phyloP scores from a whole-genome alignment of 1,284 basidiomycete genomes.

The Athelia psychrophila region DNA sequence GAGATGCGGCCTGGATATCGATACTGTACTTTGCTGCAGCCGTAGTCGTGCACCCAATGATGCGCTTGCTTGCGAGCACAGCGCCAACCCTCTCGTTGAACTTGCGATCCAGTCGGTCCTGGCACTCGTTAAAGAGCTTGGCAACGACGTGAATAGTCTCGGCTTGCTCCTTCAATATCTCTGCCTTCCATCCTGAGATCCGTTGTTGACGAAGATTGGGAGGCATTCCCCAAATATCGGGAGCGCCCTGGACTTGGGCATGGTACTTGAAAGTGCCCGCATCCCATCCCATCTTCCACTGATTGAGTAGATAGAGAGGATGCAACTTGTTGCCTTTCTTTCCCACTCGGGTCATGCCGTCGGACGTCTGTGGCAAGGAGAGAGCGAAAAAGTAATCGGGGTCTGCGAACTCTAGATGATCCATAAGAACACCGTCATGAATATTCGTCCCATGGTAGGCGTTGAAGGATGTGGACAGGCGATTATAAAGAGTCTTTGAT shows the following conservation, averaged over 20 bases:
- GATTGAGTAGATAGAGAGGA: conserved; percentile 39
- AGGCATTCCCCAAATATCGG: conserved; percentile 44
- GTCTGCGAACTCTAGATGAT: conserved; percentile 44
- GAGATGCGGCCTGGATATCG: conserved; percentile 40
- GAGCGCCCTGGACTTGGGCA: conserved; percentile 20
- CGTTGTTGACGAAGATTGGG: conserved; percentile 25
- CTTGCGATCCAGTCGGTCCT: conserved; percentile 33
- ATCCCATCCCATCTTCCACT: conserved; percentile 41
- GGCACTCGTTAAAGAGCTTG: conserved; percentile 38
- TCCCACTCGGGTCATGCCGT: conserved; percentile 43
- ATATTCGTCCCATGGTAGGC: conserved; percentile 24
- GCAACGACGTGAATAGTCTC: conserved; percentile 34
- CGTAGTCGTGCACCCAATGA: conserved; percentile 67
- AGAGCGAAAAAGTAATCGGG: conserved; percentile 46
- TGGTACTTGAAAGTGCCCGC: conserved; percentile 37
- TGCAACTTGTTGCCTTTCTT: conserved; percentile 31
- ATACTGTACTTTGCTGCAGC: conserved; percentile 59
- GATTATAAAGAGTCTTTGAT: conserved; percentile 16
- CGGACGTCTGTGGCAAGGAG: conserved; percentile 33
- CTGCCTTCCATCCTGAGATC: conserved; percentile 37
- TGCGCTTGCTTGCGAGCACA: conserved; percentile 45
- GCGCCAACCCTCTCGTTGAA: conserved; percentile 32
- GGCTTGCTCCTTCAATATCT: conserved; percentile 35
- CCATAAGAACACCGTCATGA: conserved; percentile 29
- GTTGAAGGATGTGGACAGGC: conserved; percentile 30